These are phyloP conservation scores for Pyrenula massariospora DNA, from an alignment of 495 filamentous ascomycete species.

Conservation along the genomic window DNA sequence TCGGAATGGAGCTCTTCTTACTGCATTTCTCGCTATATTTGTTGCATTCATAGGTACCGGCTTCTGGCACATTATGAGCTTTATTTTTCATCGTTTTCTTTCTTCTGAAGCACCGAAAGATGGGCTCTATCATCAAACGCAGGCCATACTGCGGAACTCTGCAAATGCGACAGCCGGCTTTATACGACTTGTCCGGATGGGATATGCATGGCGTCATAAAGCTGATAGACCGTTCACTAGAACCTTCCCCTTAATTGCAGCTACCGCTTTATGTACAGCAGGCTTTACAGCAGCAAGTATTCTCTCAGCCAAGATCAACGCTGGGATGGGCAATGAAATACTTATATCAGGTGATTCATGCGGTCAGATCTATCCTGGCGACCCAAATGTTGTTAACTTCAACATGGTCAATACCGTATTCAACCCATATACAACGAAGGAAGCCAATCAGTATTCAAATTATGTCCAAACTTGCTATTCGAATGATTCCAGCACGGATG, in stretches of 20 bases:
- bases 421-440: neutral
- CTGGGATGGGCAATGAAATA: constrained; percentile 1
- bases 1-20: constrained; percentile 3
- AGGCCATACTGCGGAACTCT: constrained; percentile 6
- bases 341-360: constrained; percentile 3
- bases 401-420: neutral
- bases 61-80: constrained; percentile 13
- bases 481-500: neutral
- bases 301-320: constrained; percentile 4
- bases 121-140: constrained; percentile 2
- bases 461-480: constrained; percentile 9
- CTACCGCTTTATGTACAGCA: neutral
- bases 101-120: constrained; percentile 2
- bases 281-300: constrained; percentile 2
- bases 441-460: neutral
- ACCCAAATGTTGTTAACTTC: neutral
- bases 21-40: constrained; percentile 10
- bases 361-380: neutral
- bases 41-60: constrained; percentile 5
- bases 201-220: constrained; percentile 2
- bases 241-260: constrained; percentile 10
- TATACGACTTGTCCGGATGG: constrained; percentile 12
- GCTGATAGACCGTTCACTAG: constrained; percentile 7
- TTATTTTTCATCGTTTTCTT: constrained; percentile 18
- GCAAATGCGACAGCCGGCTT: constrained; percentile 2